Evolutionary conservation across 768 basidiomycete species (phyloP).

Genomic region (Fomitopsis pulvina): DNA sequence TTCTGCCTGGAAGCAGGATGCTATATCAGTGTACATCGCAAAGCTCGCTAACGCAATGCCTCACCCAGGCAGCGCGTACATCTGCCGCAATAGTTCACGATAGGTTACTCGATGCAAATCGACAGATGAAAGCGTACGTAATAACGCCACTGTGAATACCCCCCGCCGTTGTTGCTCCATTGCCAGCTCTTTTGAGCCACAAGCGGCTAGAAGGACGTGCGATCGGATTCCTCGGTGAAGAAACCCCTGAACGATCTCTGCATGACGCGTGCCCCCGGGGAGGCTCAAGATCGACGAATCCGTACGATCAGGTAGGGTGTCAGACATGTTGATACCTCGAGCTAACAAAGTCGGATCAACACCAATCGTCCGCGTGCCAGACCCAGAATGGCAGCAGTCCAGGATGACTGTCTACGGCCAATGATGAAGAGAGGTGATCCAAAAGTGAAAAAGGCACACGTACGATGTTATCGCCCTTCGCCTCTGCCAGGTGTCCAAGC

Average conservation of each 20-base stretch:
- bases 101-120: constrained; percentile 17
- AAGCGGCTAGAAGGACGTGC: constrained; percentile 17
- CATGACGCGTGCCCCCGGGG: neutral
- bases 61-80: constrained; percentile 12
- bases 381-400: constrained; percentile 40
- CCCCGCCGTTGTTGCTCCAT: constrained; percentile 18
- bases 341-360: neutral
- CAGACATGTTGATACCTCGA: neutral
- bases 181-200: constrained; percentile 8
- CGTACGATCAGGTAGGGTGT: neutral
- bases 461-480: constrained; percentile 39
- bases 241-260: neutral
- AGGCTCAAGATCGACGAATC: neutral
- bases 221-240: constrained; percentile 7
- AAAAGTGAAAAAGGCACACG: constrained; percentile 9
- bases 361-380: constrained; percentile 22
- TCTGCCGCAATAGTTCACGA: constrained; percentile 14
- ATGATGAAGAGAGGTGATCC: neutral
- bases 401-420: constrained; percentile 35
- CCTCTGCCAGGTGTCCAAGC: constrained; percentile 30
- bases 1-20: constrained; percentile 15
- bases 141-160: constrained; percentile 21
- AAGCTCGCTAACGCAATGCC: neutral
- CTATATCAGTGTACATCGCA: neutral
- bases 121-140: constrained; percentile 2